Evolutionary conservation across 768 basidiomycete species (phyloP), one percentile per base, ranked within the genome.

Genomic region (Russula sp.): DNA sequence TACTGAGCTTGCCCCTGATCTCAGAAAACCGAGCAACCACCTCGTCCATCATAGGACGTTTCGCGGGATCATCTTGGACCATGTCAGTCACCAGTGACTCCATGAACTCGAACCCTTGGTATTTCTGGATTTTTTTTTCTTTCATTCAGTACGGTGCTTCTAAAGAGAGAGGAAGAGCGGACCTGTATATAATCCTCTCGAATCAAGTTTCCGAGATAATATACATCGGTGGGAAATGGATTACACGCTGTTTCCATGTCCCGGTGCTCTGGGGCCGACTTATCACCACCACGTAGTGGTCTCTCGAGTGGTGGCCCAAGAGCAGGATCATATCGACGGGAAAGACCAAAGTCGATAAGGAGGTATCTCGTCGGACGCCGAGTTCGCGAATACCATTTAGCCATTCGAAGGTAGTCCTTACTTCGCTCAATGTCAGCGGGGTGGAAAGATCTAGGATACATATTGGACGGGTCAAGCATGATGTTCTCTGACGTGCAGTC

Each of bases 1-100:
- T 45, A 35, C 43, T n/a, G 4, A 59, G 51, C 25, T 58, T 49
- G 32, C 36, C 6, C 18, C 36, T 45, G 36, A 59, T 53, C 32
- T 52, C 50, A 4, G 35, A 18, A 50, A 58, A 62, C 3, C 50
- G 56, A 22, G 42, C 10, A 9, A 52, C 41, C 1, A 61, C 55
- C 25, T 56, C 54, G 7, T 56, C 25, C 53, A 57, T 57, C 1
- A 68, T 73, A 0, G 76, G 76, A 7, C 76, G 72, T 47, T 71
- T 69, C 3, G 58, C 42, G 0, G 75, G 73, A 53, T 77, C 71
- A 0, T 68, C 63, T 58, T 76, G 71, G 4, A 71, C 66, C 76
- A 78, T 77, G 22, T 75, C 73, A 0, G 49, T 51, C 25, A 68
- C 63, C n/a, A 68, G 55, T 56, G 38, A 22, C n/a, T 43, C 48